phyloP scores from a whole-genome alignment of 441 rosid genomes.

The Cnidoscolus chayamansa region DNA sequence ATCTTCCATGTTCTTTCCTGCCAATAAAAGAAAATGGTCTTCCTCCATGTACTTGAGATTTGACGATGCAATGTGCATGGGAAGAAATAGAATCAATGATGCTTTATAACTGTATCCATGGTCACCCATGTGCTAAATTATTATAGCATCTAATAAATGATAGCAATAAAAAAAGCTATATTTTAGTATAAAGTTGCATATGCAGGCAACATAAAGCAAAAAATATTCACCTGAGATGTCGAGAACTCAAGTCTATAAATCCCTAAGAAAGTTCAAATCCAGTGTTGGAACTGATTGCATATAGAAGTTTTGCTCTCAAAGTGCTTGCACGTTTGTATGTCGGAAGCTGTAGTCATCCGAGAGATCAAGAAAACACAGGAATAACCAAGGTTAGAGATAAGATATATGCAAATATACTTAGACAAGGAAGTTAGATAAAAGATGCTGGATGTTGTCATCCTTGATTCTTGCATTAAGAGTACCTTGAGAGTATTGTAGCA shows the following conservation, averaged over 20 bases:
- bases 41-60: not conserved
- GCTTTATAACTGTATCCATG: not conserved
- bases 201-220: slow-evolving; percentile 14
- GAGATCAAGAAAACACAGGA: slow-evolving; percentile 19
- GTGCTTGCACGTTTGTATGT: slow-evolving; percentile 88
- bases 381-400: slow-evolving; percentile 11
- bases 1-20: not conserved
- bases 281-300: slow-evolving; percentile 94
- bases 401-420: not conserved
- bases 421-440: slow-evolving; percentile 11
- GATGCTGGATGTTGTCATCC: slow-evolving; percentile 8
- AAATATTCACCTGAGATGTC: slow-evolving; percentile 35
- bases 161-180: not conserved
- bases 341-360: slow-evolving; percentile 73
- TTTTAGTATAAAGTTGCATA: slow-evolving; percentile 14
- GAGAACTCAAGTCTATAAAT: slow-evolving; percentile 21
- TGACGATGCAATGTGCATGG: not conserved
- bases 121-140: not conserved
- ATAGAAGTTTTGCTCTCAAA: slow-evolving; percentile 84
- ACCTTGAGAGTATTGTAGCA: slow-evolving; percentile 99
- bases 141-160: not conserved
- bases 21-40: not conserved
- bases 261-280: slow-evolving; percentile 96
- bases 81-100: not conserved
- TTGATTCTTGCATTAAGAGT: slow-evolving; percentile 9